Evolutionary conservation across 257 asterid genomes (phyloP).

Genomic region (Mitragyna speciosa): DNA sequence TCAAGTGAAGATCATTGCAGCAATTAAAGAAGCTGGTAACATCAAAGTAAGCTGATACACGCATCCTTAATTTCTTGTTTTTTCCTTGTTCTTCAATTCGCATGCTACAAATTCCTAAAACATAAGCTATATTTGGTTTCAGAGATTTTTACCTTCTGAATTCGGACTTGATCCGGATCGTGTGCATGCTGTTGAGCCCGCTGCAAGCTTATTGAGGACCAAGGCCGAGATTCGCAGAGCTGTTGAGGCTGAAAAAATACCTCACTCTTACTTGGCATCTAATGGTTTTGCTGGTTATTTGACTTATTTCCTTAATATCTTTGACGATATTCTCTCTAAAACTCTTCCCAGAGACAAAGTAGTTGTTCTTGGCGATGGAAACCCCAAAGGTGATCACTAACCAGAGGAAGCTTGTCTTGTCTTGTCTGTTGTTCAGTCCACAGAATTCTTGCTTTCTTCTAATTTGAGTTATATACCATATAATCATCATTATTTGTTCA

Average conservation of each 20-base stretch:
- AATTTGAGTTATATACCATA: too few relatives aligned
- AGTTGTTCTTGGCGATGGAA: conserved; percentile 30
- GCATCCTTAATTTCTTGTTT: too few relatives aligned
- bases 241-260: conserved; percentile 27
- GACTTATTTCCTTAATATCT: not conserved
- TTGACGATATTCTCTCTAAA: conserved; percentile 4
- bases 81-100: too few relatives aligned
- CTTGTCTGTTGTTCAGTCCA: not conserved
- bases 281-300: conserved; percentile 19
- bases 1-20: conserved; percentile 32
- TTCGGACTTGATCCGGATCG: conserved; percentile 27
- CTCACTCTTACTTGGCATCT: conserved; percentile 18
- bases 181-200: conserved; percentile 20
- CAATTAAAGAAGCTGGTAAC: conserved; percentile 40
- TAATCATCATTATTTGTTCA: too few relatives aligned
- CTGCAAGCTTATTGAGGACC: not conserved
- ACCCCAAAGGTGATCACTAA: conserved; percentile 16
- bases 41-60: conserved; percentile 24
- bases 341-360: conserved; percentile 30
- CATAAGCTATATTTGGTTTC: not conserved
- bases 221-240: conserved; percentile 23
- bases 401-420: too few relatives aligned
- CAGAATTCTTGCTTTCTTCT: too few relatives aligned
- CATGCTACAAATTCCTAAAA: too few relatives aligned
- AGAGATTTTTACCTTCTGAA: conserved; percentile 36